Evolutionary conservation across 495 filamentous ascomycete genomes (phyloP).

Genomic region (Trichoderma parareesei): DNA sequence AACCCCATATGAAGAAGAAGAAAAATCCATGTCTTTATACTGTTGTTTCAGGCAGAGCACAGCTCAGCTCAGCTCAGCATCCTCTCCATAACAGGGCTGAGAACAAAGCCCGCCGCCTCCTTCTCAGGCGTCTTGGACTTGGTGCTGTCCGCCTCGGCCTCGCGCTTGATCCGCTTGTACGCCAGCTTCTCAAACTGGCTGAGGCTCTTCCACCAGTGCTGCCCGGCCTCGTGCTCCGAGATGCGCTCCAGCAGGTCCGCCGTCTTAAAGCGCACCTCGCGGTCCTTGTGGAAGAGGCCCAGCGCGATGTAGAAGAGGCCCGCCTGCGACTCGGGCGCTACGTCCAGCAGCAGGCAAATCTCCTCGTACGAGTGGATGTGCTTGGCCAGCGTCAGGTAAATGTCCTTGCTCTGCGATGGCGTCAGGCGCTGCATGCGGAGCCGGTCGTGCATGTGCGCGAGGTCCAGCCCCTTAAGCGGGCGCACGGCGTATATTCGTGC

Average conservation of each 20-base stretch:
- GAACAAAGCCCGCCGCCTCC: constrained; percentile 19
- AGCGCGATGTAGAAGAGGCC: constrained; percentile 89
- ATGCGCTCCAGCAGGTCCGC: constrained; percentile 79
- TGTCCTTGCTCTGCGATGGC: constrained; percentile 59
- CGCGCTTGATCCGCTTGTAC: constrained; percentile 59
- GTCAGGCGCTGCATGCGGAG: constrained; percentile 69
- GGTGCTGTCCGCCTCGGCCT: constrained; percentile 40
- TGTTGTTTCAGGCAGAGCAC: background rate
- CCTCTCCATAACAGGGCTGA: constrained; percentile 20
- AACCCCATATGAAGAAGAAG: background rate
- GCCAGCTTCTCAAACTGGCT: constrained; percentile 84
- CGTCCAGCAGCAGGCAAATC: constrained; percentile 78
- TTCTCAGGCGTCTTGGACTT: constrained; percentile 19
- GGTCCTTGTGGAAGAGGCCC: constrained; percentile 86
- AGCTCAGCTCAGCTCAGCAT: constrained; percentile 19
- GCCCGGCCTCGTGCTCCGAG: constrained; percentile 75
- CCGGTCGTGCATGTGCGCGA: constrained; percentile 87
- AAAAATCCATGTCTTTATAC: no score
- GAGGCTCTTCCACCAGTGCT: constrained; percentile 84
- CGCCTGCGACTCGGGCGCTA: constrained; percentile 77
- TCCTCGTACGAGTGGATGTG: constrained; percentile 76
- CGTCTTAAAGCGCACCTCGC: constrained; percentile 65
- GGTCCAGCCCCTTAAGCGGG: constrained; percentile 74
- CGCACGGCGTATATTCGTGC: constrained; percentile 55
- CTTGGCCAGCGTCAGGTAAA: constrained; percentile 72